Evolutionary conservation across 768 basidiomycete species (phyloP).

Genomic region (Podaxis sp.): DNA sequence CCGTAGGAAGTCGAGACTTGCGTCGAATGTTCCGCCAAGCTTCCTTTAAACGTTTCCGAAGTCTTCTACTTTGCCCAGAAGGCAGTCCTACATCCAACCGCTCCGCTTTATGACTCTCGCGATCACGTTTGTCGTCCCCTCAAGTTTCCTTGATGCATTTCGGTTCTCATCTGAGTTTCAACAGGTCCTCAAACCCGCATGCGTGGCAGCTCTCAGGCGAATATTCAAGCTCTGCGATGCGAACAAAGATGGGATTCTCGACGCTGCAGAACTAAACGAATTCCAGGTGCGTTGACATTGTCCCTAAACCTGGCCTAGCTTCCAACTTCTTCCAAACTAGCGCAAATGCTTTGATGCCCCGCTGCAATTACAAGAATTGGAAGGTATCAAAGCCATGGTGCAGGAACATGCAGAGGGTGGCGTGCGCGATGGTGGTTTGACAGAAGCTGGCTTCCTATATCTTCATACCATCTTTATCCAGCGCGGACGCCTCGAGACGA

Average conservation of each 20-base stretch:
- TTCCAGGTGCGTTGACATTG: conserved; percentile 69
- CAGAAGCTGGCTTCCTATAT: conserved; percentile 90
- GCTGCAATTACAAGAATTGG: conserved; percentile 87
- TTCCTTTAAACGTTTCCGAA: conserved; percentile 90
- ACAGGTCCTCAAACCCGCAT: conserved; percentile 90
- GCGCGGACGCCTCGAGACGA: conserved; percentile 91
- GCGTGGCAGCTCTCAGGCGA: conserved; percentile 79
- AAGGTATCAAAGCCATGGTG: conserved; percentile 95
- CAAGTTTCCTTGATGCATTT: conserved; percentile 3
- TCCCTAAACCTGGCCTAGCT: background rate
- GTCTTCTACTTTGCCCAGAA: conserved; percentile 99
- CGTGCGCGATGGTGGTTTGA: conserved; percentile 77
- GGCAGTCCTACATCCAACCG: conserved; percentile 94
- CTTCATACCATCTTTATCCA: conserved; percentile 98
- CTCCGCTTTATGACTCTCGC: conserved; percentile 93
- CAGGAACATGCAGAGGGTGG: conserved; percentile 73
- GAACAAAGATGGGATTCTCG: conserved; percentile 91
- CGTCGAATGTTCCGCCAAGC: conserved; percentile 93
- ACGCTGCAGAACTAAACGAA: conserved; percentile 89
- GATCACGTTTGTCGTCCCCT: conserved; percentile 67
- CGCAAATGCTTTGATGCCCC: conserved; percentile 95
- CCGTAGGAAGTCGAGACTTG: conserved; percentile 95
- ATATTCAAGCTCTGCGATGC: conserved; percentile 97
- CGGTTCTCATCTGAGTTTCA: conserved; percentile 8
- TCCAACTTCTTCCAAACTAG: conserved; percentile 36